Conservation (phyloP, 306 rosid species). For the Senna siamea region DNA sequence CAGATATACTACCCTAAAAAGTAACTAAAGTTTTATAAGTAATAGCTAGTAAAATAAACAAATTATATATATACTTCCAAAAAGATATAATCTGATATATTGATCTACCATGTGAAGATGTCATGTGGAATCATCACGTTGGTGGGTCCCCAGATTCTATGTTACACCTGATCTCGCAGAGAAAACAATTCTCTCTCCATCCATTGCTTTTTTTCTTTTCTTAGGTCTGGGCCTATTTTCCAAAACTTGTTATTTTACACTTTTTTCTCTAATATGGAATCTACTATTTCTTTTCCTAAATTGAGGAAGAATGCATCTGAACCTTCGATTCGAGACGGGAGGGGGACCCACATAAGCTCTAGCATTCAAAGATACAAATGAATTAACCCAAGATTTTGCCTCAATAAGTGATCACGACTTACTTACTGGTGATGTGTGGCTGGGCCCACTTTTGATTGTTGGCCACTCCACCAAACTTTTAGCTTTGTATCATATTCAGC, state of each 20-base stretch:
- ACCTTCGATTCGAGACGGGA: slow-evolving; percentile 33
- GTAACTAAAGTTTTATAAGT: background rate
- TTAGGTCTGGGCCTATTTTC: slow-evolving; percentile 3
- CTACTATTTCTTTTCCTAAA: background rate
- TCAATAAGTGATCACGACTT: slow-evolving; percentile 33
- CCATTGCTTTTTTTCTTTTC: slow-evolving; percentile 9
- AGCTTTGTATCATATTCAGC: slow-evolving; percentile 1
- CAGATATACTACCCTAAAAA: background rate
- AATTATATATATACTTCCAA: background rate
- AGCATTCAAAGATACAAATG: slow-evolving; percentile 36
- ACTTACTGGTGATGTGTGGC: background rate
- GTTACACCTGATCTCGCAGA: slow-evolving; percentile 40
- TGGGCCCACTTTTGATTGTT: slow-evolving; percentile 39
- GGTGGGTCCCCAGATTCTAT: slow-evolving; percentile 43
- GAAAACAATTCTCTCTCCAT: slow-evolving; percentile 38
- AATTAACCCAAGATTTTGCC: slow-evolving; percentile 20
- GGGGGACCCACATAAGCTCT: slow-evolving; percentile 44
- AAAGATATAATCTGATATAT: slow-evolving; percentile 30
- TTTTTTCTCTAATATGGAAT: slow-evolving; percentile 23
- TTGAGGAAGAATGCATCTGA: slow-evolving; percentile 28
- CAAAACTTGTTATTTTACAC: background rate
- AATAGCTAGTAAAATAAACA: background rate
- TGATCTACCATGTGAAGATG: slow-evolving; percentile 41
- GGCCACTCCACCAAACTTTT: slow-evolving; percentile 37
- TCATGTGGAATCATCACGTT: slow-evolving; percentile 37